Percentiles rank a stretch among this genome's conserved stretches.
Evolutionary conservation across 176 grass and related monocot species (phyloP).

Genomic region (Alopecurus myosuroides): DNA sequence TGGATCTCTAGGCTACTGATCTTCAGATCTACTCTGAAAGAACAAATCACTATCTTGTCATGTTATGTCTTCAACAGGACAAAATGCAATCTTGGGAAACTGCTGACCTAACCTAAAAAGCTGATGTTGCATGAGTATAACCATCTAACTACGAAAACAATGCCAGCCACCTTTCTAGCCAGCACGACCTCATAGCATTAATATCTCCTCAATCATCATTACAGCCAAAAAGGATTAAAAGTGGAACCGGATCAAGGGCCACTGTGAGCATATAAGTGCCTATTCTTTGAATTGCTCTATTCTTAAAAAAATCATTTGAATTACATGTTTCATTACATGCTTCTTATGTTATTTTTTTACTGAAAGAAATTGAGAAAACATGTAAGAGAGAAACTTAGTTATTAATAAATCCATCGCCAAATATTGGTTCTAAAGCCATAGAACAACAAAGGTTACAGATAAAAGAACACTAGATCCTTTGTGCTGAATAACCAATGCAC

Average conservation of each 20-base stretch:
- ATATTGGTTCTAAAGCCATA: background rate
- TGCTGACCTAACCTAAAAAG: constrained; percentile 11
- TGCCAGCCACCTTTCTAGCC: constrained; percentile 1
- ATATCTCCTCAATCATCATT: background rate
- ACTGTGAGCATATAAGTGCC: background rate
- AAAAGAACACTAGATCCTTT: background rate
- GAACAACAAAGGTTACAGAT: background rate
- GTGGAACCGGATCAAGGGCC: background rate
- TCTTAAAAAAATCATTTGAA: background rate
- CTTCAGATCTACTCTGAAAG: background rate
- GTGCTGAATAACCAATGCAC: background rate
- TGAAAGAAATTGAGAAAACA: background rate
- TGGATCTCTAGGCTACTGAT: background rate
- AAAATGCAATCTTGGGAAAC: constrained; percentile 11
- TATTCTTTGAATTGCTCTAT: background rate
- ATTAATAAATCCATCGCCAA: background rate
- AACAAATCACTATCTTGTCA: background rate
- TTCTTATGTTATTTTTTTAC: background rate
- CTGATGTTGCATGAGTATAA: background rate
- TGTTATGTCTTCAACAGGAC: background rate
- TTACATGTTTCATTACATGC: background rate
- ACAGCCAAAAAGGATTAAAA: constrained; percentile 8
- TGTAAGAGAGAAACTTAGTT: background rate
- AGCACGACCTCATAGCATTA: background rate
- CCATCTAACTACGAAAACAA: background rate